Base-by-base conservation (phyloP, 1,139 yeast species). In the Hyphopichia khmerensis region DNA sequence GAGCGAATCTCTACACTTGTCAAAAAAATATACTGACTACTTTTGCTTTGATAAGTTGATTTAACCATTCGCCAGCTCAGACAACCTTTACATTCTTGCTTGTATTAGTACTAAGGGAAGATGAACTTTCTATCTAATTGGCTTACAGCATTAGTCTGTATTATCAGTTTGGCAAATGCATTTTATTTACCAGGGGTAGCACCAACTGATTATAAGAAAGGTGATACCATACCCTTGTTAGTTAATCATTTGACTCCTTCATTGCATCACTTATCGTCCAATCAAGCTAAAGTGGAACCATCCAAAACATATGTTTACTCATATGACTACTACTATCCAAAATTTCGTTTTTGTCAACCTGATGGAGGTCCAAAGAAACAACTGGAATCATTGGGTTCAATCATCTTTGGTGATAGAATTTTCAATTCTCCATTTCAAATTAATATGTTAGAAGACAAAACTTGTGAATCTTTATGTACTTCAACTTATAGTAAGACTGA, bases 181-280 rank as follows among this genome's bases (percentile, higher is more conserved):
- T 91, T 91, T 66, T 91, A 91, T 60, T 72, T 93, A 48, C 98
- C 98, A 0, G 98, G 98, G 11, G 95, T 90, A 26, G 95, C 97
- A 0, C 98, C 99, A 16, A 87, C 95, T 1, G 85, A 91, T 44
- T 93, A 91, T 60, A 73, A 77, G 40, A 71, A 77, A 47, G 90
- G 84, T 40, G 95, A 90, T 42, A 53, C 56, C 2, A 83, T 93
- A 40, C 91, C 95, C 5, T 69, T 93, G 44, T 69, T 84, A 43
- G 99, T 93, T 35, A 93, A 93, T 61, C 95, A 90, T 56, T 77
- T 93, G 55, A 88, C 97, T 0, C 96, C 97, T 3, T 79, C 89
- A 1, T 72, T 80, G 59, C 79, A 73, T 53, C 81, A 71, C 52
- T 56, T 64, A 43, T 33, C 50, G 14, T 64, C 68, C 33, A 51